Conservation (phyloP, 1,284 basidiomycete species). For the Ceratobasidium papillatum region DNA sequence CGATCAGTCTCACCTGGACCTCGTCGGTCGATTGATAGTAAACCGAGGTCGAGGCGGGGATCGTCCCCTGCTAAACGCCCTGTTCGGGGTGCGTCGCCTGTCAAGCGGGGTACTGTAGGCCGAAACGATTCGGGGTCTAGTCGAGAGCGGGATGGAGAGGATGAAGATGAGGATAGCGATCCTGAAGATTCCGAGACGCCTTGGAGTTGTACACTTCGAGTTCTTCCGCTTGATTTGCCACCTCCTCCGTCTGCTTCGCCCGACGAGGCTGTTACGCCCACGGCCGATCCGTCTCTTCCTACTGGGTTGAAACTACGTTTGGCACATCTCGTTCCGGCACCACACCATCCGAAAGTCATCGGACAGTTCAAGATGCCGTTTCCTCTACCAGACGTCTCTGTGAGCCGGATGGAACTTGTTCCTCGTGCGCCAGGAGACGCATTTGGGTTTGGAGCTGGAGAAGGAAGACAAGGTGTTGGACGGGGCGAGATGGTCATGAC, state of each 20-base stretch:
- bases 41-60: neutral
- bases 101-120: neutral
- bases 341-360: constrained; percentile 96
- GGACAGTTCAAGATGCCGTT: constrained; percentile 90
- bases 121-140: constrained; percentile 23
- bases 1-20: neutral
- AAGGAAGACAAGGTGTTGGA: constrained; percentile 46
- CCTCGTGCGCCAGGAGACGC: constrained; percentile 18
- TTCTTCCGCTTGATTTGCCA: constrained; percentile 51
- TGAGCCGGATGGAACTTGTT: constrained; percentile 53
- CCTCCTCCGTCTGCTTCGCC: neutral
- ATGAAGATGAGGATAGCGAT: constrained; percentile 74
- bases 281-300: neutral
- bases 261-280: neutral
- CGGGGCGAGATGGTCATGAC: constrained; percentile 64
- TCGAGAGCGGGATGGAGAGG: constrained; percentile 45
- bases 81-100: neutral
- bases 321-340: constrained; percentile 87
- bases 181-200: constrained; percentile 96
- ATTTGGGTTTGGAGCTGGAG: constrained; percentile 40
- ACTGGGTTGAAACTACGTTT: constrained; percentile 61
- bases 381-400: constrained; percentile 76
- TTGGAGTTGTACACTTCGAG: constrained; percentile 81
- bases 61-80: neutral
- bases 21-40: neutral